Conservation (phyloP, 2,329 filamentous ascomycete genomes). For the Colletotrichum cereale region DNA sequence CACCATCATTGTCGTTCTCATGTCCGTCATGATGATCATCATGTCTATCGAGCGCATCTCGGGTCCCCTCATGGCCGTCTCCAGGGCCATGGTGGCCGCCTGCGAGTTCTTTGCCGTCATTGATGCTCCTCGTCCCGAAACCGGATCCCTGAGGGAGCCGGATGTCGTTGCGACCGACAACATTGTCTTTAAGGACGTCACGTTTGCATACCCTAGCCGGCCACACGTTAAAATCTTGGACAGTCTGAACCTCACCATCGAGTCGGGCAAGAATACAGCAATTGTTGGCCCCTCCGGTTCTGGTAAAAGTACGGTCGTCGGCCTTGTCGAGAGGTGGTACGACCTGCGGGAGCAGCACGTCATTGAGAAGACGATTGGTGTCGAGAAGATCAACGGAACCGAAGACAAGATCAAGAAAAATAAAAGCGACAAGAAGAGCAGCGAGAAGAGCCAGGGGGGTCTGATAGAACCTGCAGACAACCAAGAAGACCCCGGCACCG, state of each 20-base stretch:
- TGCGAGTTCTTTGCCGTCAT: slow-evolving; percentile 70
- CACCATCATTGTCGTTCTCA: slow-evolving; percentile 55
- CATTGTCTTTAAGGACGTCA: slow-evolving; percentile 70
- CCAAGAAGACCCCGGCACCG: slow-evolving; percentile 39
- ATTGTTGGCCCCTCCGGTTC: slow-evolving; percentile 80
- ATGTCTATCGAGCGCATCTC: slow-evolving; percentile 69
- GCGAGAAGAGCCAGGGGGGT: slow-evolving; percentile 35
- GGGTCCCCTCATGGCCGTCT: slow-evolving; percentile 67
- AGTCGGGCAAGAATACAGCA: slow-evolving; percentile 76
- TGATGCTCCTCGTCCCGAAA: slow-evolving; percentile 57
- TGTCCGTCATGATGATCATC: slow-evolving; percentile 70
- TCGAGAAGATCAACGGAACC: slow-evolving; percentile 58
- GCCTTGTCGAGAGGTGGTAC: slow-evolving; percentile 80
- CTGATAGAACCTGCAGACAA: slow-evolving; percentile 35
- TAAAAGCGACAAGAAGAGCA: slow-evolving; percentile 42
- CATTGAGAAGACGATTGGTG: slow-evolving; percentile 63
- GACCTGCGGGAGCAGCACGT: slow-evolving; percentile 66
- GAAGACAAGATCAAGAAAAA: slow-evolving; percentile 48
- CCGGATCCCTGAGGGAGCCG: slow-evolving; percentile 51
- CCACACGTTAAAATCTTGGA: slow-evolving; percentile 74
- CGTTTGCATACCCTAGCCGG: slow-evolving; percentile 78
- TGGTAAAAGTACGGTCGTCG: slow-evolving; percentile 81
- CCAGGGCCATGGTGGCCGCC: slow-evolving; percentile 69
- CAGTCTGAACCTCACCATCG: slow-evolving; percentile 67
- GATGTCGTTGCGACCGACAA: slow-evolving; percentile 54